A percentile compares a stretch with the other conserved stretches of the same genome.
Conservation (phyloP, 2,329 filamentous ascomycete species). For the Apiospora rasikravindrae region DNA sequence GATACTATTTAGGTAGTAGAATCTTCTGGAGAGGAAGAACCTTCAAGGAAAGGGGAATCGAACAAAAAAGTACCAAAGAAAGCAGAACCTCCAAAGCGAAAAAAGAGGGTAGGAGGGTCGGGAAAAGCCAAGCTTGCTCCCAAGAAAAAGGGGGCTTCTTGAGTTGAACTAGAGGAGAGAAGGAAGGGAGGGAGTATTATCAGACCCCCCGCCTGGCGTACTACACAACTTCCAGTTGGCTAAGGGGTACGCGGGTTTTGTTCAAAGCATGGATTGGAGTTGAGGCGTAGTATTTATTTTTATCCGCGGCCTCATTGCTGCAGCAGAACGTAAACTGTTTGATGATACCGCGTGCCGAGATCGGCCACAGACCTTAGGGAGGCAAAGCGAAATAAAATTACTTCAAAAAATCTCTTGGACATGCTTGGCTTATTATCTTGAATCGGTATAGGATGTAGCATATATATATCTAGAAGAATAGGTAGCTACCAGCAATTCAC, state of each 20-base stretch:
- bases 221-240: not conserved
- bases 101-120: not conserved
- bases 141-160: not conserved
- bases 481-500: not conserved
- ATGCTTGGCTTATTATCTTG: not conserved
- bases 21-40: not conserved
- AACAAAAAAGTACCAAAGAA: too few relatives aligned
- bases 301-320: slow-evolving; percentile 1
- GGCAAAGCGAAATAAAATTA: slow-evolving; percentile 25
- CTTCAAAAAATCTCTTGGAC: not conserved
- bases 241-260: not conserved
- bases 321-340: not conserved
- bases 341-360: not conserved
- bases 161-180: not conserved
- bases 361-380: not conserved
- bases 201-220: not conserved
- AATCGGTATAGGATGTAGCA: not conserved
- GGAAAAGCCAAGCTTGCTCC: not conserved
- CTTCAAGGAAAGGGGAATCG: not conserved
- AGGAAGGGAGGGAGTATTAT: not conserved
- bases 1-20: slow-evolving; percentile 14
- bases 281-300: slow-evolving; percentile 11
- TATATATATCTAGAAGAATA: not conserved
- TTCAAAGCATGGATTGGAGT: slow-evolving; percentile 16
- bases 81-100: too few relatives aligned